These are phyloP conservation scores for Kingdonia uniflora DNA, from an alignment of 164 flowering plant genomes.

Conservation along the genomic window DNA sequence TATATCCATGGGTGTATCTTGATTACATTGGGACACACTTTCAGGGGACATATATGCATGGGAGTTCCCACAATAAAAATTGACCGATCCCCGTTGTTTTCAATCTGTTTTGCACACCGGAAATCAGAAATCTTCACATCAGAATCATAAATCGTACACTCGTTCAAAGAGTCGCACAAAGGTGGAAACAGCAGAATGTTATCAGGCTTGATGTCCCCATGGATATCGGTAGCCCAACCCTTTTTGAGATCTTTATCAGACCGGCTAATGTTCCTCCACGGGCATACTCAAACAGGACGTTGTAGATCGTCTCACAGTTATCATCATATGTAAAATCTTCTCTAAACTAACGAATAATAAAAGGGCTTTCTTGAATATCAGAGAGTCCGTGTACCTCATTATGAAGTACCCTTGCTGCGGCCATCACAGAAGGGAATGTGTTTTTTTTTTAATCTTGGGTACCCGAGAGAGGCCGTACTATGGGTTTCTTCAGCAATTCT, in stretches of 20 bases:
- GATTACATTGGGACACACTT: no score
- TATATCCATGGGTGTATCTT: no score
- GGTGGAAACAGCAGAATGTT: constrained; percentile 2
- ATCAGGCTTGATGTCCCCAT: background rate
- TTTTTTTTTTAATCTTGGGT: background rate
- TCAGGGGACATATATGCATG: constrained; percentile 8
- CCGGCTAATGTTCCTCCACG: background rate
- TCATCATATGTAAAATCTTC: background rate
- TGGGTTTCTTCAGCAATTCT: background rate
- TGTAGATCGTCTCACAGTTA: constrained; percentile 1
- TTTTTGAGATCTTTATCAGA: background rate
- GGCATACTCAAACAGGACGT: background rate
- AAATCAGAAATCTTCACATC: constrained; percentile 4
- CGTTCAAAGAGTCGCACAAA: background rate
- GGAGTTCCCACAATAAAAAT: background rate
- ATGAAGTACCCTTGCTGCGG: background rate
- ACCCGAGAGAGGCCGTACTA: background rate
- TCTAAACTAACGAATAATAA: background rate
- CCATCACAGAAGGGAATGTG: background rate
- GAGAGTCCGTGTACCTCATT: background rate
- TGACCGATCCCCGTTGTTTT: no score
- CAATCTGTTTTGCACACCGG: background rate
- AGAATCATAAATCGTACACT: background rate
- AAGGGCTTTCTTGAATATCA: background rate
- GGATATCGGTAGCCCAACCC: background rate